phyloP scores from a whole-genome alignment of 1,284 basidiomycete genomes.

The Flammula alnicola region DNA sequence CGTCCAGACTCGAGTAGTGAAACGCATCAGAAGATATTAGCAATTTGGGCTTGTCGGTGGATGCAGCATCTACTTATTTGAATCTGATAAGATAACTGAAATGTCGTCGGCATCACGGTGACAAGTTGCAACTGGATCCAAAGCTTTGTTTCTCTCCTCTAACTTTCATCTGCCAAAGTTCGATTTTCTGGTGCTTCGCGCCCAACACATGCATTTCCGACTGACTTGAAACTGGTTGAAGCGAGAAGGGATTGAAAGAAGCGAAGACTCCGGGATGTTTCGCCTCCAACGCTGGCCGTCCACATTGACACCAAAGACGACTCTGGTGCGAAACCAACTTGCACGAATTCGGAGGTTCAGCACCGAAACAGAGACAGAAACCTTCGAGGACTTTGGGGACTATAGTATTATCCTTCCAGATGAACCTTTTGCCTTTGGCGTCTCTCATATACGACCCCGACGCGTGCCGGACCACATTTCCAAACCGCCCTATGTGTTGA shows the following conservation, averaged over 20 bases:
- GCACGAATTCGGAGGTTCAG: neutral
- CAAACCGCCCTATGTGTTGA: constrained; percentile 63
- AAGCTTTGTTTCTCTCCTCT: no score
- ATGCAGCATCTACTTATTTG: no score
- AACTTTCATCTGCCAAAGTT: no score
- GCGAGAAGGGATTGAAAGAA: neutral
- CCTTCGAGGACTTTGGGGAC: constrained; percentile 48
- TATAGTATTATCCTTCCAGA: constrained; percentile 70
- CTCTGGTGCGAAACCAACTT: no score
- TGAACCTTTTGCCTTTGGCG: constrained; percentile 69
- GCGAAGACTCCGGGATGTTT: constrained; percentile 1
- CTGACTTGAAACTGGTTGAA: neutral
- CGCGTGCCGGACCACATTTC: constrained; percentile 63
- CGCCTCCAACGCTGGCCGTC: neutral
- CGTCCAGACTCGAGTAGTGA: no score
- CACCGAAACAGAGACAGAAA: constrained; percentile 8
- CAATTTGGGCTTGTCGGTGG: no score
- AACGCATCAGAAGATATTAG: no score
- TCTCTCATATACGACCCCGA: constrained; percentile 61
- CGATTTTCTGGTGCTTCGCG: neutral
- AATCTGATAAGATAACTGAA: no score
- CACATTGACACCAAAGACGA: neutral
- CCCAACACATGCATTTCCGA: neutral
- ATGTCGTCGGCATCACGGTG: no score
- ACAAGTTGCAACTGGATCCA: no score